Conservation (phyloP, 164 flowering plant genomes). For the grape (Vitis vinifera) region ASM3070453v1 NC_081819.1:21777501-21778000, state of each 20-base stretch:
- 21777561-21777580: conserved; percentile 22
- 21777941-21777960: conserved; percentile 54
- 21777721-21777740: conserved; percentile 81
- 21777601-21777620: conserved; percentile 42
- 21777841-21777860: conserved; percentile 64
- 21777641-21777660: conserved; percentile 29
- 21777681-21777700: conserved; percentile 45
- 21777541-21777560: conserved; percentile 19
- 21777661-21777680: conserved; percentile 86
- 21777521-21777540: conserved; percentile 62
- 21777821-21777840: conserved; percentile 59
- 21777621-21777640: conserved; percentile 32
- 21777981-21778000: not conserved
- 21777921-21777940: conserved; percentile 86
- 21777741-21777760: conserved; percentile 61
- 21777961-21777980: conserved; percentile 28
- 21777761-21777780: conserved; percentile 76
- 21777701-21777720: conserved; percentile 55
- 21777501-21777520: conserved; percentile 72
- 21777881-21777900: conserved; percentile 48
- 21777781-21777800: conserved; percentile 68
- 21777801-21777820: conserved; percentile 64
- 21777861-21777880: conserved; percentile 48
- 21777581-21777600: conserved; percentile 55
- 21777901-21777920: conserved; percentile 80